Conservation (phyloP, 176 grass and related monocot species). For the Oryza nivara region DNA sequence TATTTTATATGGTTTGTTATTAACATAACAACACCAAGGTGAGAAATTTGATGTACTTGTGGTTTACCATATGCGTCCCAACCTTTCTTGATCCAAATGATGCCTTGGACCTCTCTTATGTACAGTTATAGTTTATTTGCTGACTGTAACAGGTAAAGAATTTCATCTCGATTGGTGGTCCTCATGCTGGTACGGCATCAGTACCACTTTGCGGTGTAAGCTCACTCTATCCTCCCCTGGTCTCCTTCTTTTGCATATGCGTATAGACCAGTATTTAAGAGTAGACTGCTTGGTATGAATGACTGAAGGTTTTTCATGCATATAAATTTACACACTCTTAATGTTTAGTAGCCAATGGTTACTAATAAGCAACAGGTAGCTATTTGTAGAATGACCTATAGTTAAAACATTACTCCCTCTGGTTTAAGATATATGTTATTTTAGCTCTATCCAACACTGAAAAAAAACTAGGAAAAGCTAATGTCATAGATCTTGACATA, state of each 20-base stretch:
- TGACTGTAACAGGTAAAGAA: slow-evolving; percentile 78
- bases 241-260: background rate
- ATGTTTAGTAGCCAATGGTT: background rate
- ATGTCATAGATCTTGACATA: background rate
- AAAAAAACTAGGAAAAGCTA: background rate
- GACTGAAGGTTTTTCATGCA: background rate
- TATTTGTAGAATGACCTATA: background rate
- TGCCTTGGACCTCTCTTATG: background rate
- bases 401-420: slow-evolving; percentile 5
- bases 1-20: slow-evolving; percentile 12
- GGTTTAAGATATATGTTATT: slow-evolving; percentile 32
- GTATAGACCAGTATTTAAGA: slow-evolving; percentile 2
- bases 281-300: slow-evolving; percentile 2
- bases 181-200: slow-evolving; percentile 98
- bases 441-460: slow-evolving; percentile 13
- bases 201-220: slow-evolving; percentile 94
- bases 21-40: background rate
- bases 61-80: slow-evolving; percentile 1
- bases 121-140: slow-evolving; percentile 9
- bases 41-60: too few species aligned
- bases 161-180: slow-evolving; percentile 92
- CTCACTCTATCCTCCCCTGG: slow-evolving; percentile 25
- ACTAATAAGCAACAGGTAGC: slow-evolving; percentile 16
- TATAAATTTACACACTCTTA: background rate
- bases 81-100: slow-evolving; percentile 21